Conservation (phyloP, 2,329 filamentous ascomycete species). For the Ramularia collo-cygni region DNA sequence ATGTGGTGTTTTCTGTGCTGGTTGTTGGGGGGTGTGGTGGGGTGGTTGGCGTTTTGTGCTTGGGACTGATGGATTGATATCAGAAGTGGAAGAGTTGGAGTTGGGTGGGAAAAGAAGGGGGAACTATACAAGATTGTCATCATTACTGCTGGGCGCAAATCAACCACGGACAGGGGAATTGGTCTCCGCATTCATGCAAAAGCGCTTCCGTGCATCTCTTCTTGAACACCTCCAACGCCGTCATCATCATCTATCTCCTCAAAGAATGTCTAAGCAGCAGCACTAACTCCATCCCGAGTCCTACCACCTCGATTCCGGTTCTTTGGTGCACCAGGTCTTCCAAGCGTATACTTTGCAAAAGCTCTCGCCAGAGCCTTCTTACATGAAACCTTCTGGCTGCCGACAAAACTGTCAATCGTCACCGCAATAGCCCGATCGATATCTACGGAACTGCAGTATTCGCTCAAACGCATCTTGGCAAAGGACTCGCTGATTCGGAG, state of each 20-base stretch:
- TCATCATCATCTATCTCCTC: not conserved
- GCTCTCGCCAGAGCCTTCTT: conserved; percentile 92
- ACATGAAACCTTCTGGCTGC: conserved; percentile 92
- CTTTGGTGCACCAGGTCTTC: conserved; percentile 37
- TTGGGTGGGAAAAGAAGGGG: too few species aligned
- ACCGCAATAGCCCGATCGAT: conserved; percentile 97
- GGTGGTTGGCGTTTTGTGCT: not conserved
- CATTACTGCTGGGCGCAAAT: too few species aligned
- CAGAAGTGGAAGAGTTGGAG: too few species aligned
- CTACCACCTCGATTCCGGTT: conserved; percentile 12
- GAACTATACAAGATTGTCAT: too few species aligned
- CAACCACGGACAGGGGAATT: too few species aligned
- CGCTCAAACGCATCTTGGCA: conserved; percentile 95
- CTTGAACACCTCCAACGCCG: not conserved
- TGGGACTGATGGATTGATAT: too few species aligned
- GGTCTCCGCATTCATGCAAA: too few species aligned
- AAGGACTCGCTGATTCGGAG: conserved; percentile 93
- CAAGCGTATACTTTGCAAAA: conserved; percentile 80
- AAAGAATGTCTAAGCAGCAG: conserved; percentile 15
- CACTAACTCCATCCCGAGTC: conserved; percentile 15
- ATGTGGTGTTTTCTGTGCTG: not conserved
- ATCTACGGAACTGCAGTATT: conserved; percentile 83
- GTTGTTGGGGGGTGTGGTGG: not conserved
- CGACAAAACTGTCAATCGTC: conserved; percentile 91
- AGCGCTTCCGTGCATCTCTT: too few species aligned